These are phyloP conservation scores for Tetradesmus lagerheimii DNA, from an alignment of 139 green algal genomes.

Conservation along the genomic window DNA sequence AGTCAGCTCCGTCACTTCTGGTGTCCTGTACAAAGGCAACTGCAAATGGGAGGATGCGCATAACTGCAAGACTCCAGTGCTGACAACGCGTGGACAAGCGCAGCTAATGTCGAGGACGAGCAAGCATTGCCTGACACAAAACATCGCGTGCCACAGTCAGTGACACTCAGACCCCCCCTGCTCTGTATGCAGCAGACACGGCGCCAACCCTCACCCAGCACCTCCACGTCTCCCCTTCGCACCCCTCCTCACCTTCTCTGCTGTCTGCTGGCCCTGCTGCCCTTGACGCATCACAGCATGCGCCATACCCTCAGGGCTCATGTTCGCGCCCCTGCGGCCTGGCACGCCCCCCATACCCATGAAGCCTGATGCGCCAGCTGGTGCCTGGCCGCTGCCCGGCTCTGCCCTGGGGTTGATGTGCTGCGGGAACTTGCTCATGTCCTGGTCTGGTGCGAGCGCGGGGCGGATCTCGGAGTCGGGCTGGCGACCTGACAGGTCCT, in stretches of 20 bases:
- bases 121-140: too few relatives aligned
- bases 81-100: too few relatives aligned
- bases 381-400: too few relatives aligned
- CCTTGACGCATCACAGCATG: constrained; percentile 1
- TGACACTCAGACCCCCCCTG: too few relatives aligned
- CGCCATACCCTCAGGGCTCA: not conserved
- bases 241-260: constrained; percentile 13
- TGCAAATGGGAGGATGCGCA: too few relatives aligned
- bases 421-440: not conserved
- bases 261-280: constrained; percentile 9
- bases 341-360: not conserved
- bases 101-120: too few relatives aligned
- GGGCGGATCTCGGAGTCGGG: not conserved
- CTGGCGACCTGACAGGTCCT: not conserved
- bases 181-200: too few relatives aligned
- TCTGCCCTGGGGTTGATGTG: constrained; percentile 14
- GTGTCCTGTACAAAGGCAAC: not conserved
- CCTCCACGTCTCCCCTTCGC: too few relatives aligned
- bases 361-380: not conserved
- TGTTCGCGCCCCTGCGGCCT: not conserved
- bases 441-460: not conserved
- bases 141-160: too few relatives aligned
- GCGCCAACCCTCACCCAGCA: too few relatives aligned
- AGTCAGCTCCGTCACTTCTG: too few relatives aligned
- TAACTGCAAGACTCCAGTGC: too few relatives aligned